A percentile compares a stretch with the other conserved stretches of the same genome.
Conservation (phyloP, 1,139 yeast species). For the Blastobotrys apis region DNA sequence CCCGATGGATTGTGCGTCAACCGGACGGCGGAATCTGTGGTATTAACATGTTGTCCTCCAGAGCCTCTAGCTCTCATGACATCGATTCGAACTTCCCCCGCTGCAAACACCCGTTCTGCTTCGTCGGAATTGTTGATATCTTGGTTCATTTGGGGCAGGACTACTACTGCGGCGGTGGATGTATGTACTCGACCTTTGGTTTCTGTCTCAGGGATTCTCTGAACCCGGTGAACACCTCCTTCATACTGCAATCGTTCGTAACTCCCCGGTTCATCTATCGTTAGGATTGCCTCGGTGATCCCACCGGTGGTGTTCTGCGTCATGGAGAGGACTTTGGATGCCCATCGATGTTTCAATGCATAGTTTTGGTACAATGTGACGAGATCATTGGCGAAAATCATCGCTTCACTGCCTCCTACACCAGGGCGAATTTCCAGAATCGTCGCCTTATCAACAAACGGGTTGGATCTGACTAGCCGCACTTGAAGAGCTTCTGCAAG, state of each 20-base stretch:
- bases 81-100: constrained; percentile 87
- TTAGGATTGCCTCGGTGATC: constrained; percentile 70
- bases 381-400: constrained; percentile 75
- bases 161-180: constrained; percentile 92
- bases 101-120: constrained; percentile 71
- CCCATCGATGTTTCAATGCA: constrained; percentile 67
- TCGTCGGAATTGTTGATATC: constrained; percentile 49
- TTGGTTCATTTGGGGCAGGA: constrained; percentile 74
- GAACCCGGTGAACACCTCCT: constrained; percentile 96
- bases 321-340: constrained; percentile 50
- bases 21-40: constrained; percentile 96
- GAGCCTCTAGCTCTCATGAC: constrained; percentile 97
- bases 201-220: constrained; percentile 89
- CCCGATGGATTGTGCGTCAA: constrained; percentile 92
- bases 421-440: constrained; percentile 89
- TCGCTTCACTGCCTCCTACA: constrained; percentile 94
- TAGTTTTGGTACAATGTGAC: constrained; percentile 75
- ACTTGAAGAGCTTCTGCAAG: constrained; percentile 46
- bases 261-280: constrained; percentile 72
- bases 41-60: constrained; percentile 98
- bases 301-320: constrained; percentile 57
- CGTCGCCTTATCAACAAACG: constrained; percentile 73
- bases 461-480: constrained; percentile 68
- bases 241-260: constrained; percentile 73
- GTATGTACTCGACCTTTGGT: constrained; percentile 93